A percentile compares a stretch with the other conserved stretches of the same genome.
phyloP scores from a whole-genome alignment of 2,329 filamentous ascomycete species.

The Helotiales sp. region DNA sequence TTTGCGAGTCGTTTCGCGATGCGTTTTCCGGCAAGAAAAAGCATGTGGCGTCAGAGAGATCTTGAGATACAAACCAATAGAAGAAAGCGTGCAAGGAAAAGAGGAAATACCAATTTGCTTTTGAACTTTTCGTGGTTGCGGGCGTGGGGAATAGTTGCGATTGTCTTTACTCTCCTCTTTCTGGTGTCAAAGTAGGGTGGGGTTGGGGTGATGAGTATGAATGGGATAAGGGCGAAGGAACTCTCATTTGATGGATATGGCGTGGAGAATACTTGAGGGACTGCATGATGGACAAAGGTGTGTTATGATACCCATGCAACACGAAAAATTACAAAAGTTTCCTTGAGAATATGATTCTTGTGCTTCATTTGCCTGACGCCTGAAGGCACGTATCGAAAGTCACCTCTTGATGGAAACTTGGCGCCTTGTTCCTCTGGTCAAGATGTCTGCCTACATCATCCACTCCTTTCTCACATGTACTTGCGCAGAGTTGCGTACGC shows the following conservation, averaged over 20 bases:
- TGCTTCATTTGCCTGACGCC: background rate
- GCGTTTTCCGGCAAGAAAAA: constrained; percentile 25
- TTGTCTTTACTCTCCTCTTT: background rate
- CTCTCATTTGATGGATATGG: constrained; percentile 5
- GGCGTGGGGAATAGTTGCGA: constrained; percentile 4
- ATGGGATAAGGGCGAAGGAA: constrained; percentile 2
- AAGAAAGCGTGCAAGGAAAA: constrained; percentile 28
- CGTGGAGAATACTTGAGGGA: constrained; percentile 4
- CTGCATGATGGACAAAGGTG: constrained; percentile 8
- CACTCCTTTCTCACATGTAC: background rate
- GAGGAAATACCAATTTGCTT: constrained; percentile 37
- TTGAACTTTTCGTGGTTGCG: constrained; percentile 20
- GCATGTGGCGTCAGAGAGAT: constrained; percentile 22
- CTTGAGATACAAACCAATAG: constrained; percentile 30
- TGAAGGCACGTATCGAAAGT: no score
- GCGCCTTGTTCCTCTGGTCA: no score
- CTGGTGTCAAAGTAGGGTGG: background rate
- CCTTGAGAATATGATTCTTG: constrained; percentile 2
- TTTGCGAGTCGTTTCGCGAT: constrained; percentile 12
- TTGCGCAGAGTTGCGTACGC: background rate
- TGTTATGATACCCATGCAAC: constrained; percentile 30
- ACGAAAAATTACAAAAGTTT: constrained; percentile 24
- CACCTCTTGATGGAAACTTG: no score
- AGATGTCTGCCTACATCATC: no score
- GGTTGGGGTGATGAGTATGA: constrained; percentile 9